A percentile compares a stretch with the other conserved stretches of the same genome.
Conservation (phyloP, 1,284 basidiomycete genomes). For the Ustilago nuda region DNA sequence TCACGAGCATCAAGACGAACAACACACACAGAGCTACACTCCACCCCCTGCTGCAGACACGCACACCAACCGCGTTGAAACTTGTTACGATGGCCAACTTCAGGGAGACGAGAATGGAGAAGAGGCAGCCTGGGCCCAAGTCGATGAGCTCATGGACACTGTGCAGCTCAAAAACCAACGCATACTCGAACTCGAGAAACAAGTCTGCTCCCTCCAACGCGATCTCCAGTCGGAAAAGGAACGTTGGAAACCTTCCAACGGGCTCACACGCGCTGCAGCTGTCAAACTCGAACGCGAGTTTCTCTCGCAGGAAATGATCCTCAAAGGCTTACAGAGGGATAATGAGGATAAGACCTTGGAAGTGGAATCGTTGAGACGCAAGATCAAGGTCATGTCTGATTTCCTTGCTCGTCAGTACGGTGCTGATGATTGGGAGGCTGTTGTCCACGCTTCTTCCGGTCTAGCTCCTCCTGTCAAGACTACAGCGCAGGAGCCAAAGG, state of each 20-base stretch:
- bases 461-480: constrained; percentile 10
- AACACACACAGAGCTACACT: constrained; percentile 2
- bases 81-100: not conserved
- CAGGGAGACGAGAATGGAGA: constrained; percentile 42
- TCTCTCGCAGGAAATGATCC: constrained; percentile 60
- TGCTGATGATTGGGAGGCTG: constrained; percentile 51
- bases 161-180: constrained; percentile 45
- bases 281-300: constrained; percentile 62
- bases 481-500: not conserved
- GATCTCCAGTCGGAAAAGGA: constrained; percentile 42
- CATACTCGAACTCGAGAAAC: constrained; percentile 52
- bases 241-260: constrained; percentile 25
- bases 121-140: constrained; percentile 42
- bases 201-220: constrained; percentile 30
- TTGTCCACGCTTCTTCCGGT: constrained; percentile 42
- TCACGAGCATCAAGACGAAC: not conserved
- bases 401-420: constrained; percentile 53
- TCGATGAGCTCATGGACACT: constrained; percentile 50
- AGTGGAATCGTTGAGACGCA: constrained; percentile 51
- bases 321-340: constrained; percentile 60
- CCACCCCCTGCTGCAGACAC: constrained; percentile 1
- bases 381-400: constrained; percentile 54
- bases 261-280: constrained; percentile 51
- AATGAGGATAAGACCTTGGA: constrained; percentile 64
- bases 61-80: not conserved